These are phyloP conservation scores for Hypoxylon sp. DNA, from an alignment of 2,329 filamentous ascomycete genomes.

Conservation along the genomic window DNA sequence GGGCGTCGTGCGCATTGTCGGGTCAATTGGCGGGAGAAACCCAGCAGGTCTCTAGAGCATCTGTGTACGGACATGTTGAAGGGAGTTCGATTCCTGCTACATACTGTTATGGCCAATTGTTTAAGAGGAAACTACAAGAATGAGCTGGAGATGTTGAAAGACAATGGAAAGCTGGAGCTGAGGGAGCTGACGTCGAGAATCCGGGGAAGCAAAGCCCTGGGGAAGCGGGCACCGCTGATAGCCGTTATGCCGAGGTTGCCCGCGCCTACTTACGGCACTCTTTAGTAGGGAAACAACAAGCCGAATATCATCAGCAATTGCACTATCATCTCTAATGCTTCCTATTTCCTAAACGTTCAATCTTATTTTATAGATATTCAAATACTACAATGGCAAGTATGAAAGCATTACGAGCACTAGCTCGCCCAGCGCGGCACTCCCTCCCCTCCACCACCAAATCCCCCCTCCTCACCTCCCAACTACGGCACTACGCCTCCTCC, in stretches of 20 bases:
- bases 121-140: slow-evolving; percentile 35
- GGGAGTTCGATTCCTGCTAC: slow-evolving; percentile 12
- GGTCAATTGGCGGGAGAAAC: slow-evolving; percentile 60
- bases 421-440: slow-evolving; percentile 50
- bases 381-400: slow-evolving; percentile 57
- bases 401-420: slow-evolving; percentile 55
- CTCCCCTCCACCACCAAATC: slow-evolving; percentile 50
- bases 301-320: slow-evolving; percentile 20
- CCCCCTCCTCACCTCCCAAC: slow-evolving; percentile 53
- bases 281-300: slow-evolving; percentile 16
- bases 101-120: slow-evolving; percentile 32
- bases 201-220: slow-evolving; percentile 14
- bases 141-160: slow-evolving; percentile 32
- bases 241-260: slow-evolving; percentile 42
- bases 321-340: slow-evolving; percentile 1
- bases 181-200: slow-evolving; percentile 41
- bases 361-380: slow-evolving; percentile 2
- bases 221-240: slow-evolving; percentile 31
- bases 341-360: slow-evolving; percentile 28
- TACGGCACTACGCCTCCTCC: slow-evolving; percentile 68
- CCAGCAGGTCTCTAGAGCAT: slow-evolving; percentile 60
- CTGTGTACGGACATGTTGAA: slow-evolving; percentile 62
- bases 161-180: slow-evolving; percentile 14
- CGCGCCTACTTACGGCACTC: slow-evolving; percentile 19
- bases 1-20: slow-evolving; percentile 52